Conservation (phyloP, 2,329 filamentous ascomycete genomes). For the Thielaviopsis populi region DNA sequence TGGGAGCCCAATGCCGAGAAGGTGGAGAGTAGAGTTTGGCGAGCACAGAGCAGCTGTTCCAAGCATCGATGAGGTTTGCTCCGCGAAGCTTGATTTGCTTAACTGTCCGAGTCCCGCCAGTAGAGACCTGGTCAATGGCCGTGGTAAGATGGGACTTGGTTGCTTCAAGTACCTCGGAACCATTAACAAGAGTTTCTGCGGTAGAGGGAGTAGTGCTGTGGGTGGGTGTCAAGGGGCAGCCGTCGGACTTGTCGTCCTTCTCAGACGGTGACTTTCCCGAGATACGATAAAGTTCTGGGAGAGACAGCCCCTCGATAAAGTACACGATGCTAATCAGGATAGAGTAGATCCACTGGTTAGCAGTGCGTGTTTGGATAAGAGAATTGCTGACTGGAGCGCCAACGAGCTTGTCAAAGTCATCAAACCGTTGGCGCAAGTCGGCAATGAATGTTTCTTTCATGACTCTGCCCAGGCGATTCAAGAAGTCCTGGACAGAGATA, state of each 20-base stretch:
- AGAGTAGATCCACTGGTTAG: background rate
- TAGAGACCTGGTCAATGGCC: background rate
- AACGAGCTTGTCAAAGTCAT: background rate
- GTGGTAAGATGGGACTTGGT: background rate
- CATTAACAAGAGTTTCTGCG: background rate
- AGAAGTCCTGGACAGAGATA: background rate
- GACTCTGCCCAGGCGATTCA: background rate
- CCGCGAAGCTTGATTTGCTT: background rate
- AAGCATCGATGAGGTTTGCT: background rate
- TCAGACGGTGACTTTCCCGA: background rate
- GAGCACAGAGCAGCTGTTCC: background rate
- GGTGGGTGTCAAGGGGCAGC: background rate
- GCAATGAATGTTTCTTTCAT: background rate
- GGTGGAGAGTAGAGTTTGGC: background rate
- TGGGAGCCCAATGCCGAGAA: background rate
- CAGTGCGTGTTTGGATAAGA: conserved; percentile 1
- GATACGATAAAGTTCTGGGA: background rate
- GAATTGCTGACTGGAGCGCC: background rate
- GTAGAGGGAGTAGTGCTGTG: background rate
- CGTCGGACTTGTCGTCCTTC: background rate
- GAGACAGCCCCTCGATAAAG: background rate
- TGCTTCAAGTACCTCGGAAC: background rate
- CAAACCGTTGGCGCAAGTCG: background rate
- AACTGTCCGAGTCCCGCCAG: background rate
- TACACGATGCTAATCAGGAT: background rate